A percentile compares a stretch with the other conserved stretches of the same genome.
These are phyloP conservation scores for Fomitiporia mediterranea DNA, from an alignment of 1,284 basidiomycete species.

Conservation along the genomic window DNA sequence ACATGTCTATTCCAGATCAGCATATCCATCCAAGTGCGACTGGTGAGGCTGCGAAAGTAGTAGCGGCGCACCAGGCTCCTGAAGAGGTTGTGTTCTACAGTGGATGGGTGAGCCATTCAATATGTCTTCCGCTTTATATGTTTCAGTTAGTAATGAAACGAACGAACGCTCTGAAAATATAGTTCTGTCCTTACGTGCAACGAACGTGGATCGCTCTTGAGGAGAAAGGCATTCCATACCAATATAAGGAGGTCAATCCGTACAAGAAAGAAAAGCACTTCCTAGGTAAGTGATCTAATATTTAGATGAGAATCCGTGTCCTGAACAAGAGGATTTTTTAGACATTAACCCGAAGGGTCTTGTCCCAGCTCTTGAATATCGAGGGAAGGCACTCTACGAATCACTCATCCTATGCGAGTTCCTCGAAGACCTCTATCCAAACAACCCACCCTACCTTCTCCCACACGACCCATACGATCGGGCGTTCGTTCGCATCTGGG, in stretches of 20 bases:
- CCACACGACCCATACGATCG: constrained; percentile 46
- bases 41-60: constrained; percentile 49
- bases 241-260: constrained; percentile 64
- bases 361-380: constrained; percentile 57
- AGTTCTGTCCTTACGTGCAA: constrained; percentile 68
- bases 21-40: constrained; percentile 54
- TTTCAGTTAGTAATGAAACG: no score
- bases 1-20: constrained; percentile 44
- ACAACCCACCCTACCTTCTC: constrained; percentile 41
- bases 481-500: constrained; percentile 48
- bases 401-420: constrained; percentile 57
- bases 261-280: constrained; percentile 67
- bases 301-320: no score
- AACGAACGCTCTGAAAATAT: constrained; percentile 9
- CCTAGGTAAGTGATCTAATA: constrained; percentile 38
- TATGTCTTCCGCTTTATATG: no score
- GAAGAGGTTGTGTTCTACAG: constrained; percentile 57
- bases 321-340: no score
- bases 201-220: constrained; percentile 68
- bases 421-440: constrained; percentile 53
- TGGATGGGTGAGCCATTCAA: constrained; percentile 59
- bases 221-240: constrained; percentile 58
- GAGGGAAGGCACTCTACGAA: constrained; percentile 55
- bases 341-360: constrained; percentile 67
- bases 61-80: constrained; percentile 42